These are phyloP conservation scores for Chrysoporthe deuterocubensis DNA, from an alignment of 2,329 filamentous ascomycete species.

Conservation along the genomic window DNA sequence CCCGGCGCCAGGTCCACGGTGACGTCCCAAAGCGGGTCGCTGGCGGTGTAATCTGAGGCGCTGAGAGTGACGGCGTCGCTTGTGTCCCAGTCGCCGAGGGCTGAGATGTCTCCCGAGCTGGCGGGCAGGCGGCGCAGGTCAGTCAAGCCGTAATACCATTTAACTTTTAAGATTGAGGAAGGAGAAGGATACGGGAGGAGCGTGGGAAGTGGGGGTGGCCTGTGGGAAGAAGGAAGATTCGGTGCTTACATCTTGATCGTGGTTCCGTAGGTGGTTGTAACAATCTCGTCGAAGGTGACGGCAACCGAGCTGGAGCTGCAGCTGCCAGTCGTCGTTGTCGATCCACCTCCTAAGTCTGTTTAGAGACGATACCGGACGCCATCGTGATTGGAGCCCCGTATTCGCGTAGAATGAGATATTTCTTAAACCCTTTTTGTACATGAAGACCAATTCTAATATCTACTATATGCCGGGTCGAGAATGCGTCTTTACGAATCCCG, in stretches of 20 bases:
- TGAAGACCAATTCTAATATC: background rate
- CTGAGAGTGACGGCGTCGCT: slow-evolving; percentile 49
- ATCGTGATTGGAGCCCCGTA: background rate
- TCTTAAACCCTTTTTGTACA: background rate
- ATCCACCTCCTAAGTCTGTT: slow-evolving; percentile 29
- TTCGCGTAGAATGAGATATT: background rate
- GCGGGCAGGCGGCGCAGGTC: background rate
- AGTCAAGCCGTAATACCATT: background rate
- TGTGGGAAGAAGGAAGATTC: too few relatives aligned
- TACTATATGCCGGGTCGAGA: background rate
- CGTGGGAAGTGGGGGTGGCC: background rate
- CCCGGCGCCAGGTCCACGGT: slow-evolving; percentile 52
- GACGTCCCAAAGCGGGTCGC: slow-evolving; percentile 55
- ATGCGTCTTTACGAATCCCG: background rate
- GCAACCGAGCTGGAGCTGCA: slow-evolving; percentile 30
- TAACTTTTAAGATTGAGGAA: background rate
- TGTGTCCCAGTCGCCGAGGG: slow-evolving; percentile 56
- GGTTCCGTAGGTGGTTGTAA: slow-evolving; percentile 32
- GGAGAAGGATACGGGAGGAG: slow-evolving; percentile 1
- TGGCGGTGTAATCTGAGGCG: slow-evolving; percentile 52
- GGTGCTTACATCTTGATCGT: slow-evolving; percentile 35
- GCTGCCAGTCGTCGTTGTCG: slow-evolving; percentile 32
- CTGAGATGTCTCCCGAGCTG: slow-evolving; percentile 33
- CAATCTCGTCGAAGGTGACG: slow-evolving; percentile 36
- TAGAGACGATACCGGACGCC: background rate